Percentiles rank a stretch among this genome's conserved stretches.
Evolutionary conservation across 2,329 filamentous ascomycete genomes (phyloP).

Genomic region (Pseudovirgaria hyperparasitica): DNA sequence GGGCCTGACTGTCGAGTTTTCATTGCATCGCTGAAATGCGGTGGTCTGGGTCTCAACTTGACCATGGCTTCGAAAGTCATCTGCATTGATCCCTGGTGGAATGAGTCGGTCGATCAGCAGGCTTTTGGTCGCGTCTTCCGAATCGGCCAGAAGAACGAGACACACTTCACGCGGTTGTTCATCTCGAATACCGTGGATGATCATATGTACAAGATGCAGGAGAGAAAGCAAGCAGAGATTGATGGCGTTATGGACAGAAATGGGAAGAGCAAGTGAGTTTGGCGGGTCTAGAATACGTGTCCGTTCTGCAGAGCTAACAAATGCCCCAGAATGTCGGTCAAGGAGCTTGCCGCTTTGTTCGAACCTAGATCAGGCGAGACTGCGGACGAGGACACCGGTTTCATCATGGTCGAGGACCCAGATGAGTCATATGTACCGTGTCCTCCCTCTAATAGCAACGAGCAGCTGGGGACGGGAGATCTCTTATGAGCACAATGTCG

Average conservation of each 20-base stretch:
- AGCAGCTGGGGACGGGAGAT: no score
- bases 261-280: slow-evolving; percentile 14
- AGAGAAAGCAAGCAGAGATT: slow-evolving; percentile 37
- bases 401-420: slow-evolving; percentile 27
- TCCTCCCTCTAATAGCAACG: no score
- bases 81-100: slow-evolving; percentile 45
- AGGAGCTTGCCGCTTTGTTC: slow-evolving; percentile 34
- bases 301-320: slow-evolving; percentile 4
- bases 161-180: slow-evolving; percentile 45
- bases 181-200: slow-evolving; percentile 46
- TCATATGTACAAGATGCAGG: slow-evolving; percentile 42
- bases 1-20: slow-evolving; percentile 32
- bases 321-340: slow-evolving; percentile 15
- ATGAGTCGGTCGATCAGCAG: slow-evolving; percentile 48
- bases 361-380: slow-evolving; percentile 28
- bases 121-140: slow-evolving; percentile 51
- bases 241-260: slow-evolving; percentile 25
- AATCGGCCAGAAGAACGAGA: slow-evolving; percentile 50
- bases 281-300: neutral
- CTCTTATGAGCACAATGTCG: no score
- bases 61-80: slow-evolving; percentile 41
- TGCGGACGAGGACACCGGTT: slow-evolving; percentile 25
- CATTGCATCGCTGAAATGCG: slow-evolving; percentile 43
- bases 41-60: slow-evolving; percentile 46
- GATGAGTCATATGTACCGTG: no score